These are phyloP conservation scores for Actinomortierella wolfii DNA, from an alignment of 371 early-diverging fungal genomes.

Conservation along the genomic window DNA sequence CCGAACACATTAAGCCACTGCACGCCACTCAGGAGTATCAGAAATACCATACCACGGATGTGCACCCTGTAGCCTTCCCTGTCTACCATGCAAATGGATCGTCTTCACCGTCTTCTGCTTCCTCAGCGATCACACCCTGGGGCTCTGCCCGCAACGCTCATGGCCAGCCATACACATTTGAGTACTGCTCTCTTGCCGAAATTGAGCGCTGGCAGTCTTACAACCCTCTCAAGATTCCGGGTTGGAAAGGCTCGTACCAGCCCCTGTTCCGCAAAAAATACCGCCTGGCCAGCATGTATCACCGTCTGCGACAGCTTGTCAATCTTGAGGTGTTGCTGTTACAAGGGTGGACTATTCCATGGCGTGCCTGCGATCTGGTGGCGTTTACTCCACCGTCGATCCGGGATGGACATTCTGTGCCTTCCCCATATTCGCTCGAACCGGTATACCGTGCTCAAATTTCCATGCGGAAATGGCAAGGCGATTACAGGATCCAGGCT, in stretches of 20 bases:
- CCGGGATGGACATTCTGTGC: too few species aligned
- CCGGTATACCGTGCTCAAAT: too few species aligned
- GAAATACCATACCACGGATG: too few species aligned
- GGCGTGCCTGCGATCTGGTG: slow-evolving; percentile 12
- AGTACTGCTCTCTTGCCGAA: too few species aligned
- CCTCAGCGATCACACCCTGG: not conserved
- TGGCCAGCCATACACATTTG: not conserved
- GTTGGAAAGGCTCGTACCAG: not conserved
- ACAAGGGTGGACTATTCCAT: slow-evolving; percentile 18
- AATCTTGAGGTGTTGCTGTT: slow-evolving; percentile 13
- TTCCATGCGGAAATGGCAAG: too few species aligned
- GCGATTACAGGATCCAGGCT: too few species aligned
- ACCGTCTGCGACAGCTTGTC: slow-evolving; percentile 8
- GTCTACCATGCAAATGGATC: too few species aligned
- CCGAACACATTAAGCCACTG: not conserved
- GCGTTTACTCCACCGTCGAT: not conserved
- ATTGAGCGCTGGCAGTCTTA: too few species aligned
- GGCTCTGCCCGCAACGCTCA: not conserved
- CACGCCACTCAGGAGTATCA: too few species aligned
- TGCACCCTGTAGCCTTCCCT: too few species aligned
- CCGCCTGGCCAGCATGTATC: slow-evolving; percentile 13
- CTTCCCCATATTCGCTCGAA: too few species aligned
- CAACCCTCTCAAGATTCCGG: not conserved
- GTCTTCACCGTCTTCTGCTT: not conserved
- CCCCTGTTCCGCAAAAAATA: slow-evolving; percentile 16